Evolutionary conservation across 1,284 basidiomycete species (phyloP), one percentile per base, ranked within the genome.

Genomic region (Limonomyces culmigenus): DNA sequence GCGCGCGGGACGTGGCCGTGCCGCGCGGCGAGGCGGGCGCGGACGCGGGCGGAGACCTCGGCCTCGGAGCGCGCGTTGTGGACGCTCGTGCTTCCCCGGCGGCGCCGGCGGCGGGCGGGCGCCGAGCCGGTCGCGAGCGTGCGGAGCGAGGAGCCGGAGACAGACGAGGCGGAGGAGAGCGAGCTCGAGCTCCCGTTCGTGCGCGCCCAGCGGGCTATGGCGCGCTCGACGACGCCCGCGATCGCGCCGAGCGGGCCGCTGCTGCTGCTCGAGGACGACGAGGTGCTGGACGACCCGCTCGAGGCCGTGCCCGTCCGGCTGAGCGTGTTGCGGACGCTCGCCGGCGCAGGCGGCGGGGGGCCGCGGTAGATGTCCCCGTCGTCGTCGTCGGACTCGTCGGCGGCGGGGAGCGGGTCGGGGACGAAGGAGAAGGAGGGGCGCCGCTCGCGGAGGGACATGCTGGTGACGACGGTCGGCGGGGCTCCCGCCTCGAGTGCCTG

Each of bases 361-460:
- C 74, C 75, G 41, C 75, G 64, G 47, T 74, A 78, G 38, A 79
- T 75, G 47, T 73, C 68, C 17, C 52, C 49, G 35, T 55, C 51
- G 23, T 64, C 58, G 37, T 55, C 57, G 40, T 8, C 8, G 8
- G 23, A n/a, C 8, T 27, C 23, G 23, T 8, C 23, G 23, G n/a
- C n/a, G n/a, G n/a, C n/a, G n/a, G n/a, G n/a, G n/a, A n/a, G n/a
- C n/a, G n/a, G n/a, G n/a, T n/a, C n/a, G n/a, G n/a, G n/a, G n/a
- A n/a, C n/a, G n/a, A n/a, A n/a, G n/a, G n/a, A n/a, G n/a, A n/a
- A n/a, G n/a, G n/a, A n/a, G n/a, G n/a, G n/a, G n/a, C n/a, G n/a
- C n/a, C n/a, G n/a, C n/a, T n/a, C n/a, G n/a, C n/a, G n/a, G n/a
- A n/a, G n/a, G n/a, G n/a, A n/a, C n/a, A n/a, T n/a, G n/a, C n/a